A percentile compares a stretch with the other conserved stretches of the same genome.
Conservation (phyloP, 1,284 basidiomycete genomes). For the Boletus smithii region DNA sequence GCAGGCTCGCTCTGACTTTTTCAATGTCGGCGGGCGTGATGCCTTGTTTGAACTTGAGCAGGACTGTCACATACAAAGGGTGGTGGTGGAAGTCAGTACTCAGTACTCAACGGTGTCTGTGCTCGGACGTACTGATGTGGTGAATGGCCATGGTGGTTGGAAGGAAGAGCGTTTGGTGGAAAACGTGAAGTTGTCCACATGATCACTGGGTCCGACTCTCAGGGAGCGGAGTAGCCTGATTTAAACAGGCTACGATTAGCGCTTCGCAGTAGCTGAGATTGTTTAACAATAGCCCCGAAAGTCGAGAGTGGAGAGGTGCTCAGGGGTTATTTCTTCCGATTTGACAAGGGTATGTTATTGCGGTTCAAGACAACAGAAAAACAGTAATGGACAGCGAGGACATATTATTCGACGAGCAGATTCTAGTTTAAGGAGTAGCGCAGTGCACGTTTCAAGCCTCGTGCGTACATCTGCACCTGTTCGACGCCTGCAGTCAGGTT, state of each 20-base stretch:
- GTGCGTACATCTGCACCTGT: too few species aligned
- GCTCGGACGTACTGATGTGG: constrained; percentile 23
- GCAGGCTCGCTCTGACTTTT: constrained; percentile 6
- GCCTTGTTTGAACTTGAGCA: constrained; percentile 23
- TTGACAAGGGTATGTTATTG: background rate
- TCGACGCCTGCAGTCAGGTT: too few species aligned
- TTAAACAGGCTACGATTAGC: too few species aligned
- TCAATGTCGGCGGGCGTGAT: constrained; percentile 7
- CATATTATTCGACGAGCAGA: constrained; percentile 9
- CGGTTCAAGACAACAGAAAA: constrained; percentile 6
- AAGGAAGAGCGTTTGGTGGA: background rate
- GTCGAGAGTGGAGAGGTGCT: background rate
- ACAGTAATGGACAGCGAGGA: constrained; percentile 13
- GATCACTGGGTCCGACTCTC: too few species aligned
- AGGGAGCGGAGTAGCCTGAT: too few species aligned
- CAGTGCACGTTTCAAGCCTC: too few species aligned
- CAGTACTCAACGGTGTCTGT: background rate
- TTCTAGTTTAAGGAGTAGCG: constrained; percentile 6
- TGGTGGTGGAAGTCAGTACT: too few species aligned
- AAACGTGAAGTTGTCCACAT: too few species aligned
- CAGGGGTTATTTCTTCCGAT: background rate
- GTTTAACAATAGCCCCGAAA: too few species aligned
- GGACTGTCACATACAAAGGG: constrained; percentile 9
- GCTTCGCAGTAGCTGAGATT: too few species aligned
- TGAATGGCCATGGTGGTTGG: constrained; percentile 22